phyloP scores from a whole-genome alignment of 495 filamentous ascomycete species.

The Saxophila tyrrhenica region DNA sequence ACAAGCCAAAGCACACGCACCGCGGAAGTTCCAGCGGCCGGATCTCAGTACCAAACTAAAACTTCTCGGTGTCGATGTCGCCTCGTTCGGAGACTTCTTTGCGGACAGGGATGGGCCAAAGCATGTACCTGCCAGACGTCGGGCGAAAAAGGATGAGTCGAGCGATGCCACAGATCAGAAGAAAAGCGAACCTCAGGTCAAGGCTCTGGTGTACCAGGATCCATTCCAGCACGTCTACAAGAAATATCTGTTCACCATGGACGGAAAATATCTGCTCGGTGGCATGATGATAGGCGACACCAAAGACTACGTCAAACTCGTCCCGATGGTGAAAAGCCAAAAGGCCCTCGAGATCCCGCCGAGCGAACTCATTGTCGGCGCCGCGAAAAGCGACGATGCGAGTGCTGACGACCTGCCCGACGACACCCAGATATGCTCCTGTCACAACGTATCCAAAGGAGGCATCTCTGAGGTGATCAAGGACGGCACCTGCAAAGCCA shows the following conservation, averaged over 20 bases:
- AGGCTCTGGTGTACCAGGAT: slow-evolving; percentile 85
- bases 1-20: slow-evolving; percentile 59
- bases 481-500: slow-evolving; percentile 70
- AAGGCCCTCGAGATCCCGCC: slow-evolving; percentile 76
- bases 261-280: slow-evolving; percentile 85
- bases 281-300: slow-evolving; percentile 99
- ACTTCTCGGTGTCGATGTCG: slow-evolving; percentile 85
- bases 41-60: slow-evolving; percentile 94
- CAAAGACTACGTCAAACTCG: slow-evolving; percentile 84
- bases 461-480: slow-evolving; percentile 58
- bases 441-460: slow-evolving; percentile 90
- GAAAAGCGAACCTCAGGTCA: slow-evolving; percentile 50
- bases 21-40: slow-evolving; percentile 65
- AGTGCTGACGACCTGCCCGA: slow-evolving; percentile 61
- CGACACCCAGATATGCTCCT: slow-evolving; percentile 88
- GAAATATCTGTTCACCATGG: slow-evolving; percentile 86
- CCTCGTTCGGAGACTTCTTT: slow-evolving; percentile 94
- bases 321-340: slow-evolving; percentile 79
- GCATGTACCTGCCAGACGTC: slow-evolving; percentile 48
- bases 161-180: slow-evolving; percentile 33
- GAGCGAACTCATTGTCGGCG: slow-evolving; percentile 80
- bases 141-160: slow-evolving; percentile 28
- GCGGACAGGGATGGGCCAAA: slow-evolving; percentile 82
- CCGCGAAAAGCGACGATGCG: slow-evolving; percentile 61
- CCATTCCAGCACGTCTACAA: slow-evolving; percentile 93